Base-by-base conservation (phyloP, 1,139 yeast species). In the Meyerozyma sp. region DNA sequence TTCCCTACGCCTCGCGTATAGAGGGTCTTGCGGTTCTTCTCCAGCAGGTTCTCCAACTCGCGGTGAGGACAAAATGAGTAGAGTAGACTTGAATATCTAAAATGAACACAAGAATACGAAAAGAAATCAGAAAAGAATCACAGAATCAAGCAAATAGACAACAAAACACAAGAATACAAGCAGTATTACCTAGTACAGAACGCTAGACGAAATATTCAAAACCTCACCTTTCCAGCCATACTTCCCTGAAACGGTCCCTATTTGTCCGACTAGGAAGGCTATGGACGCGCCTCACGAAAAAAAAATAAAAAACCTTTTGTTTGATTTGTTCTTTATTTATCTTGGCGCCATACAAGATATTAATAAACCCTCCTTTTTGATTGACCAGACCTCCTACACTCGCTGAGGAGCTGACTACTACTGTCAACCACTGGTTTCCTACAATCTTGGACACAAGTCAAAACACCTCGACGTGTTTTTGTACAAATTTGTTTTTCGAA, bases 1-100 rank as follows among this genome's bases (percentile, higher is more conserved):
- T 63, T 21, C 65, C 67, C 4, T 61, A 49, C 43, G 51, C 56
- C 8, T 48, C 52, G 23, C 55, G 63, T 39, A 48, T 62, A 11
- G 44, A 46, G 5, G 60, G 59, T 5, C 26, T 34, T 36, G 46
- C 36, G 42, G 40, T 28, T 36, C 23, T 1, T 20, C 27, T 39
- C 8, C 32, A 39, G 18, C 13, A n/a, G 26, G 26, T 29, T 39
- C 34, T 30, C 20, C 34, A 30, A 13, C 34, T 5, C 10, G 5
- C 9, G 16, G 34, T 8, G 8, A 3, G n/a, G 34, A 30, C 8
- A 16, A n/a, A n/a, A n/a, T n/a, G n/a, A n/a, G n/a, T 4, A 11
- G 29, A 11, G 13, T n/a, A 27, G 5, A n/a, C n/a, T n/a, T n/a
- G n/a, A 21, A 21, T 21, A 21, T 6, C 18, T 2, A 16, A 16